A percentile compares a stretch with the other conserved stretches of the same genome.
Conservation (phyloP, 2,329 filamentous ascomycete genomes). For the Beauveria sp. region DNA sequence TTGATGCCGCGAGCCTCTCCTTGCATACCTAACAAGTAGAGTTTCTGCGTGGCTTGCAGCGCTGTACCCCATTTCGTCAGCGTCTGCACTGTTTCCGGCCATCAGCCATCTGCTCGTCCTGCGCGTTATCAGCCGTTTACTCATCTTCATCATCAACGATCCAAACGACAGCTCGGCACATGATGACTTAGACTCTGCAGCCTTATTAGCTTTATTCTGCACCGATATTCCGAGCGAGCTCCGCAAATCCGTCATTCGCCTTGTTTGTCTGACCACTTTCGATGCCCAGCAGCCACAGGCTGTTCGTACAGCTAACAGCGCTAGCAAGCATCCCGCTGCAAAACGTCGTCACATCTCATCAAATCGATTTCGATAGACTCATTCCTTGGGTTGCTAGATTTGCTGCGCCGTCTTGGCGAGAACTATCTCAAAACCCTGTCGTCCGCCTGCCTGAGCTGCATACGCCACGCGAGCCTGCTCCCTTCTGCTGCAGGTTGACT, state of each 20-base stretch:
- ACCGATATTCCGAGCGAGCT: constrained; percentile 3
- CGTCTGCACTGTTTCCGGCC: neutral
- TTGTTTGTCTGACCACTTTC: neutral
- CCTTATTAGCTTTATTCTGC: neutral
- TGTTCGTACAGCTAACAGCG: neutral
- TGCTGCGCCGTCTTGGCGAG: neutral
- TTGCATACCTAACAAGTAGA: neutral
- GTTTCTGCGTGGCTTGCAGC: neutral
- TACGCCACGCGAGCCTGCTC: neutral
- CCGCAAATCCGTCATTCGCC: neutral
- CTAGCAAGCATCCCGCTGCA: constrained; percentile 8
- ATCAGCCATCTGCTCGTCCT: neutral
- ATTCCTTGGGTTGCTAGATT: neutral
- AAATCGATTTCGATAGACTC: neutral
- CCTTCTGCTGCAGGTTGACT: neutral
- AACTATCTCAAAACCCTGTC: neutral
- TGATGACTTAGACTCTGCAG: neutral
- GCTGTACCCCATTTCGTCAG: neutral
- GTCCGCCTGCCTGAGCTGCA: neutral
- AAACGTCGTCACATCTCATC: neutral
- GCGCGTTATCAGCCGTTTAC: neutral
- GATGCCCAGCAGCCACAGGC: neutral
- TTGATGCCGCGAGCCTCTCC: neutral
- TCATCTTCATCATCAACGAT: neutral
- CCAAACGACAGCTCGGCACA: neutral